Evolutionary conservation across 176 grass and related monocot genomes (phyloP).

Genomic region (Hordeum marinum): DNA sequence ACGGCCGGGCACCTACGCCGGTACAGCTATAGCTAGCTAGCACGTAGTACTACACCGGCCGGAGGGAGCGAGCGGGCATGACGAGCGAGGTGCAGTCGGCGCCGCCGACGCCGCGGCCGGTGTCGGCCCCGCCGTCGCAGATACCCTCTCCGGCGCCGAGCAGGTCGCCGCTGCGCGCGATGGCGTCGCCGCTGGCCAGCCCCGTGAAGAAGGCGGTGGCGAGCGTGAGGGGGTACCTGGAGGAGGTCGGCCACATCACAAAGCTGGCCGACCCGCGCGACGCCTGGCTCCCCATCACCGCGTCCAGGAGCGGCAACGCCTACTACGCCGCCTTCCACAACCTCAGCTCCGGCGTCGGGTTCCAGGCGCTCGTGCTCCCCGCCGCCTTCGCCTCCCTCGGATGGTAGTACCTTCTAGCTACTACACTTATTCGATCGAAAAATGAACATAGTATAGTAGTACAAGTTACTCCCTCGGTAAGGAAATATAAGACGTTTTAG

Average conservation of each 20-base stretch:
- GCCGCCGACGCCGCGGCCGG: constrained; percentile 48
- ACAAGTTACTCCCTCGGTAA: too few species aligned
- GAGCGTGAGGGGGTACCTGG: constrained; percentile 55
- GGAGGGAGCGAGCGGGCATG: constrained; percentile 17
- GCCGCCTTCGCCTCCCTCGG: constrained; percentile 73
- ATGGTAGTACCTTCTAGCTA: constrained; percentile 57
- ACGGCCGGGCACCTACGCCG: too few species aligned
- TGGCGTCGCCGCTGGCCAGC: constrained; percentile 51
- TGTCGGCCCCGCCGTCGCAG: constrained; percentile 64
- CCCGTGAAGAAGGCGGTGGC: constrained; percentile 65
- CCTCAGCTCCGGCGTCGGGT: constrained; percentile 94
- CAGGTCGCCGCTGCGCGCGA: constrained; percentile 47
- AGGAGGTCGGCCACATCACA: constrained; percentile 72
- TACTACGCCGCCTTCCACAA: constrained; percentile 97
- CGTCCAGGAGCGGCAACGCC: constrained; percentile 85
- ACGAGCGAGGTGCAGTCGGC: constrained; percentile 52
- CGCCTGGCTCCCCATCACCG: constrained; percentile 97
- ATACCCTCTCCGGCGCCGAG: constrained; percentile 43
- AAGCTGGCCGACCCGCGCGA: constrained; percentile 65
- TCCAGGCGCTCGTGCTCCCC: constrained; percentile 90
- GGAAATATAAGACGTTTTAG: too few species aligned
- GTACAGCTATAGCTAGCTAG: background rate
- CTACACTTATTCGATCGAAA: background rate
- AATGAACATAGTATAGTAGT: background rate
- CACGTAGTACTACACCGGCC: background rate